Base-by-base conservation (phyloP, 192 early-diverging fungal species). In the Mortierella hygrophila region DNA sequence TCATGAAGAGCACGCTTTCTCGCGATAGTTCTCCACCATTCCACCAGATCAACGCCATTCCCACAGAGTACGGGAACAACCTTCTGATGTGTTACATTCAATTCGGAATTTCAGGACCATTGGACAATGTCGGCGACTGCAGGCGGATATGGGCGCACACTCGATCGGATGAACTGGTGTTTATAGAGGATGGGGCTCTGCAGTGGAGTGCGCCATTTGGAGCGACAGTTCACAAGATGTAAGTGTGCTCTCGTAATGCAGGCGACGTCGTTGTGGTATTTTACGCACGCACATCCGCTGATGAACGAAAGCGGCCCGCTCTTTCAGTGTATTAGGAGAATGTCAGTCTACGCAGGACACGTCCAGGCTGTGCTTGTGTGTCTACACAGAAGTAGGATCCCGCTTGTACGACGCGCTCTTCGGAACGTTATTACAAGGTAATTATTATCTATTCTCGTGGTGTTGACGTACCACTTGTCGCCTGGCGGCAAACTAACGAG, bases 131-230 rank as follows among this genome's bases (percentile, higher is more conserved):
- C n/a, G 46, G 26, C 11, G 72, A 20, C 8, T 32, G 32, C 18
- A 65, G 13, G 13, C 23, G 44, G n/a, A 26, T 78, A 16, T 83
- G 81, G 81, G 81, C 72, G 44, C 71, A 83, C 47, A 83, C 81
- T 21, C 69, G 29, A 35, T 37, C 60, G 11, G 71, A 63, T 11
- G 81, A 83, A 44, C 20, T 83, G 7, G 75, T 40, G 16, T 71
- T 74, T 78, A 77, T 83, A 37, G 8, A 70, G 20, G 71, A 72
- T 44, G 77, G 82, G 1, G 1, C 42, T 42, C 29, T 79, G n/a
- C 76, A 70, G 42, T 83, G 82, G 82, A 83, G 76, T 35, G 32
- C n/a, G 18, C 37, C 44, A 5, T 35, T 83, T 18, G 16, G 26
- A 16, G 21, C 42, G 6, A 40, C 63, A 16, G 44, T 69, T 18